These are phyloP conservation scores for Pythium pyrilobum DNA, from an alignment of 352 stramenopile genomes.

Conservation along the genomic window DNA sequence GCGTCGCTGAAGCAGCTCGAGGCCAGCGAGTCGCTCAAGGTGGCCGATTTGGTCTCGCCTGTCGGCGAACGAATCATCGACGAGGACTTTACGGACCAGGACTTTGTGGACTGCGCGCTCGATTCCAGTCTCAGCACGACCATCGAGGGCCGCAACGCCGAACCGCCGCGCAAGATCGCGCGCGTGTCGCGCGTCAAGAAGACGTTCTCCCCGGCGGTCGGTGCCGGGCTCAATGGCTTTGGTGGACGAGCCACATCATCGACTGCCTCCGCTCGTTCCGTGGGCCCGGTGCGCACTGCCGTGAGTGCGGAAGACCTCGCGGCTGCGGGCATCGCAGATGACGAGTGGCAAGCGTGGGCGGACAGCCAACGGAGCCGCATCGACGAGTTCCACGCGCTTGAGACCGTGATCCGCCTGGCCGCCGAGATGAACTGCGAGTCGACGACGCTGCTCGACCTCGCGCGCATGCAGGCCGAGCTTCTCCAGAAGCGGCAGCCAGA, in stretches of 20 bases:
- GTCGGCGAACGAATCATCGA: conserved; percentile 40
- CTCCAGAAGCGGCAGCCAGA: conserved; percentile 20
- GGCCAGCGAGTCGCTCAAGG: conserved; percentile 30
- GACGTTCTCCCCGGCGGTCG: not conserved
- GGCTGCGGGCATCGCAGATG: conserved; percentile 19
- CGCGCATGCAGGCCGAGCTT: conserved; percentile 42
- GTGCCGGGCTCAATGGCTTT: not conserved
- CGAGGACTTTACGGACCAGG: conserved; percentile 51
- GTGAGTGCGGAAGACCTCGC: conserved; percentile 14
- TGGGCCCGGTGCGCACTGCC: not conserved
- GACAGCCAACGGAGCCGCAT: conserved; percentile 31
- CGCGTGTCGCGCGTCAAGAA: conserved; percentile 14
- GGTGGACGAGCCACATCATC: not conserved
- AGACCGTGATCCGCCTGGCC: conserved; percentile 56
- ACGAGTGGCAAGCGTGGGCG: conserved; percentile 48
- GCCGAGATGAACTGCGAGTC: conserved; percentile 63
- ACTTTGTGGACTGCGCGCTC: conserved; percentile 62
- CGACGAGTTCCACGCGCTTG: conserved; percentile 49
- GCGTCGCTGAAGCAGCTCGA: conserved; percentile 49
- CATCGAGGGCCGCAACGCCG: conserved; percentile 26
- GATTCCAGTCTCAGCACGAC: conserved; percentile 34
- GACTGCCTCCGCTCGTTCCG: conserved; percentile 10
- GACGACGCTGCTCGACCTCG: conserved; percentile 47
- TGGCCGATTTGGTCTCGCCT: conserved; percentile 51
- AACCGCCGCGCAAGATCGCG: conserved; percentile 22